Percentiles rank a stretch among this genome's conserved stretches.
Conservation (phyloP, 257 asterid species). For the Anisodus acutangulus region DNA sequence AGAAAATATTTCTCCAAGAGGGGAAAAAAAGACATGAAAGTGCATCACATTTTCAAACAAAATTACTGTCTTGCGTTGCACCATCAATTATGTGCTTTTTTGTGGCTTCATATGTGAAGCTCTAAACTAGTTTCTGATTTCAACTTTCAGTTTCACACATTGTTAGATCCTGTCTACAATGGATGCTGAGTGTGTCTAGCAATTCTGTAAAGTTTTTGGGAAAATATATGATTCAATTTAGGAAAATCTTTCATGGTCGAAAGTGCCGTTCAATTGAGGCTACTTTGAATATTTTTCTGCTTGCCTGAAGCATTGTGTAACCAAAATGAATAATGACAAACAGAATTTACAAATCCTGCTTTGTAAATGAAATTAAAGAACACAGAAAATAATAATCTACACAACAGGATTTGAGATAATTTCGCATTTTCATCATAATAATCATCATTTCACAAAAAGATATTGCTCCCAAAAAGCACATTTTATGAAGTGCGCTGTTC, state of each 20-base stretch:
- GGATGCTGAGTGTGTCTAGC: too few species aligned
- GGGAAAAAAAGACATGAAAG: too few species aligned
- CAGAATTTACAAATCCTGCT: neutral
- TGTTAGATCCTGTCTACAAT: neutral
- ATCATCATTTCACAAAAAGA: constrained; percentile 3
- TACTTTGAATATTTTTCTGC: neutral
- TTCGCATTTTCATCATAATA: neutral
- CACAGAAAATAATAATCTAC: neutral
- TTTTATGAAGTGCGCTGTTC: neutral
- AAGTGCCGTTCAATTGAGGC: neutral
- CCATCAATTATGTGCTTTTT: neutral
- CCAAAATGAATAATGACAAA: neutral
- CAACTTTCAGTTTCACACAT: neutral
- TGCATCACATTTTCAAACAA: neutral
- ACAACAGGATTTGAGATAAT: neutral
- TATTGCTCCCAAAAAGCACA: neutral
- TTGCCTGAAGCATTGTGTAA: neutral
- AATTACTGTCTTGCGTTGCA: neutral
- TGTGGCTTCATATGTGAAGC: too few species aligned
- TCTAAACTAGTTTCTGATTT: neutral
- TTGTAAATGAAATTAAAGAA: neutral
- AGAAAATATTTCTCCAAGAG: neutral
- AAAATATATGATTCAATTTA: neutral
- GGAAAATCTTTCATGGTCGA: neutral
- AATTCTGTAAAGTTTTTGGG: neutral